Evolutionary conservation across 192 early-diverging fungal genomes (phyloP).

Genomic region (Backusella mclennaniae): DNA sequence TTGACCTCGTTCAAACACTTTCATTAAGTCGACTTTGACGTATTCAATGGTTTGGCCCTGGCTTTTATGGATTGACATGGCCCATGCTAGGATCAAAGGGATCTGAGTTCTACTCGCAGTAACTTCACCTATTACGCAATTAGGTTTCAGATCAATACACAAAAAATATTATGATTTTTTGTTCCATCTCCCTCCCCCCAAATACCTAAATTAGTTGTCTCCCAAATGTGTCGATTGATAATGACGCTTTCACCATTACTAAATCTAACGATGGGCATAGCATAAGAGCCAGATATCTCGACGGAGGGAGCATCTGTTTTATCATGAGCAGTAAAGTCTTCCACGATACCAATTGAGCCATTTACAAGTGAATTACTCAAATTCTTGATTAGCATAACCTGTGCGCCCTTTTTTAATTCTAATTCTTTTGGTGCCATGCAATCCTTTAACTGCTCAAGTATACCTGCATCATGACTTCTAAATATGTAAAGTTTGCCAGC

Average conservation of each 20-base stretch:
- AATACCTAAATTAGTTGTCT: constrained; percentile 41
- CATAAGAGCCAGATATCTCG: not conserved
- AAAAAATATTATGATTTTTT: not conserved
- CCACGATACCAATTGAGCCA: constrained; percentile 68
- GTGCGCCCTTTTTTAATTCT: constrained; percentile 69
- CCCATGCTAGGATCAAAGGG: constrained; percentile 78
- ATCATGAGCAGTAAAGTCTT: constrained; percentile 32
- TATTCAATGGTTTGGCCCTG: constrained; percentile 83
- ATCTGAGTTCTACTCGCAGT: constrained; percentile 44
- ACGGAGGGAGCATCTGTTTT: not conserved
- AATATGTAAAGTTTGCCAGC: constrained; percentile 47
- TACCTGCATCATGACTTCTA: constrained; percentile 43
- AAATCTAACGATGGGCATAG: constrained; percentile 36
- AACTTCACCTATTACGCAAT: not conserved
- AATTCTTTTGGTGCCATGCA: constrained; percentile 59
- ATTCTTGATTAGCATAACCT: constrained; percentile 87
- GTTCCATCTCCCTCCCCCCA: not conserved
- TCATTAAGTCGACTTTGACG: constrained; percentile 70
- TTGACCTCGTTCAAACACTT: constrained; percentile 77
- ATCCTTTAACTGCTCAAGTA: constrained; percentile 33
- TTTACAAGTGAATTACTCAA: constrained; percentile 63
- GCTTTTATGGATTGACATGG: constrained; percentile 81
- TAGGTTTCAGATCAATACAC: not conserved
- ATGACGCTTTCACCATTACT: constrained; percentile 39
- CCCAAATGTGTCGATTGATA: constrained; percentile 51